A percentile compares a stretch with the other conserved stretches of the same genome.
These are phyloP conservation scores for Haematococcus lacustris DNA, from an alignment of 139 green algal species.

Conservation along the genomic window DNA sequence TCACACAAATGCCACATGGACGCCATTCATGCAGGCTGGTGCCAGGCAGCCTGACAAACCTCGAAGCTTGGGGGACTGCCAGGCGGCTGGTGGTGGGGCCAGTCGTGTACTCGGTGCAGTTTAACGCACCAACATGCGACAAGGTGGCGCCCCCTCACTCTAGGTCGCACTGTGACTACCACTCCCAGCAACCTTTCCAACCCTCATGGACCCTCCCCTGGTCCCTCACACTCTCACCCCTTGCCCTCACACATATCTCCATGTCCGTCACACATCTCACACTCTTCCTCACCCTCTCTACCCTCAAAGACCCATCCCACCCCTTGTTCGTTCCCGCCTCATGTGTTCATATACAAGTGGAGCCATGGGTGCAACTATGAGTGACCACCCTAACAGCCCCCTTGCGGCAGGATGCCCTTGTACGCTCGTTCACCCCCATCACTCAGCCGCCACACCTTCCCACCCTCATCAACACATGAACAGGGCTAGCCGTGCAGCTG, in stretches of 20 bases:
- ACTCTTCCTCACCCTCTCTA: not conserved
- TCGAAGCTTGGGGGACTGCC: constrained; percentile 55
- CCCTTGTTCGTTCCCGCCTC: not conserved
- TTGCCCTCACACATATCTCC: not conserved
- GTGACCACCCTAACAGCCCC: too few species aligned
- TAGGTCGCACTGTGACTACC: not conserved
- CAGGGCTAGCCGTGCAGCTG: too few species aligned
- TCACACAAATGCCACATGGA: too few species aligned
- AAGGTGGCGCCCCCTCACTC: not conserved
- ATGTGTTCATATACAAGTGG: not conserved
- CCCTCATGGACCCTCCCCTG: not conserved
- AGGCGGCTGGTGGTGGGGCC: constrained; percentile 48
- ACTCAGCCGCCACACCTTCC: too few species aligned
- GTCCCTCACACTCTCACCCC: not conserved
- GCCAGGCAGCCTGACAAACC: too few species aligned
- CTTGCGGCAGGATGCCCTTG: too few species aligned
- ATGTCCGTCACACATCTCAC: not conserved
- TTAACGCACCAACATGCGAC: not conserved
- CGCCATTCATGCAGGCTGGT: too few species aligned
- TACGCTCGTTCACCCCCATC: too few species aligned
- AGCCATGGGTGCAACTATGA: too few species aligned
- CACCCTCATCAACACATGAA: too few species aligned
- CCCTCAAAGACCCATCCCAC: not conserved
- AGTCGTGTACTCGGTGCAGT: not conserved
- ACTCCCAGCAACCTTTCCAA: not conserved